Base-by-base conservation (phyloP, 2,329 filamentous ascomycete genomes). In the Pseudopyricularia cyperi region DNA sequence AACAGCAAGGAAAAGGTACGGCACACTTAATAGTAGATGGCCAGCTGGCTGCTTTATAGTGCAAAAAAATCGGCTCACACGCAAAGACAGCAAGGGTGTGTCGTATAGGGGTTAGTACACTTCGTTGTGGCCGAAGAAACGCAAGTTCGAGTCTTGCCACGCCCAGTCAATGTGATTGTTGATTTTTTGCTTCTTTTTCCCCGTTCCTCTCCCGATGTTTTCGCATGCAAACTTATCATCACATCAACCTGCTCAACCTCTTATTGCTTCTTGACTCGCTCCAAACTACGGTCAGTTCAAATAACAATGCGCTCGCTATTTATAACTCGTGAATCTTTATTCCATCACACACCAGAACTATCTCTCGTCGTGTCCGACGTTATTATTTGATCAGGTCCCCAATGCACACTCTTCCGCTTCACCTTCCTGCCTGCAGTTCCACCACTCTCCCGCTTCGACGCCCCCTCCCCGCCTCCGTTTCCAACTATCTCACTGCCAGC, bases 51-150 rank as follows among this genome's bases (percentile, higher is more conserved):
- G n/a, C n/a, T n/a, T n/a, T n/a, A n/a, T n/a, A n/a, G n/a, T n/a
- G n/a, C n/a, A n/a, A n/a, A n/a, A n/a, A n/a, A n/a, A n/a, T n/a
- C n/a, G n/a, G n/a, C n/a, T n/a, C n/a, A n/a, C n/a, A n/a, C n/a
- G n/a, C n/a, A n/a, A 22, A 3, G 32, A 26, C 19, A 35, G 3
- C 46, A 35, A 51, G 50, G 50, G 50, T 51, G 50, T 51, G 50
- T 51, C 37, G 50, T 51, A 51, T 51, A 51, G 37, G 37, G 49
- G 49, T 50, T 50, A 50, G 48, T 51, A 51, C 49, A 51, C 49
- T 30, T 42, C 39, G 37, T 51, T 51, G 50, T 51, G 50, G 50
- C 50, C 37, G 50, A 46, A 34, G 50, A 51, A 46, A 46, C 39
- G 37, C 50, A 46, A 46, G 50, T 51, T 51, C 50, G 50, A 51